Base-by-base conservation (phyloP, 805 yeast genomes). In the Candida wancherniae region DNA sequence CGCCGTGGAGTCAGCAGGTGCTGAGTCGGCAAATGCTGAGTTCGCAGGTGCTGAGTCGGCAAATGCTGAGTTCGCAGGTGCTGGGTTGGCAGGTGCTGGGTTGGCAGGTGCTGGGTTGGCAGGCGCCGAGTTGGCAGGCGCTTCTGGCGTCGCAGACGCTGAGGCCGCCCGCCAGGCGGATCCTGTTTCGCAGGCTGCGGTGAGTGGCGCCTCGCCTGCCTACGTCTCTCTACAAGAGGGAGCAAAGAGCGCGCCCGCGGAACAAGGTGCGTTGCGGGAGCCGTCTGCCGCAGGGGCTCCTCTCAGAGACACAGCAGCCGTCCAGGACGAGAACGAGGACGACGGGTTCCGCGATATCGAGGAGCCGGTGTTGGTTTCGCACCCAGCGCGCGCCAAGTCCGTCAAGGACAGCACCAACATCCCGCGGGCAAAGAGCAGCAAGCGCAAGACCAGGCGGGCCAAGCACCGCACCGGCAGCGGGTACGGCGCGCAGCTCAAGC, bases 341-440 rank as follows among this genome's bases (percentile, higher is more conserved):
- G 63, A 59, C 19, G 64, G 61, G 10, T 63, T 38, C 39, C 58
- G 58, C 39, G 69, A 65, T 36, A 51, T 63, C 15, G 57, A 44
- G 10, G 65, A 57, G 15, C 65, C 67, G 5, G 53, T 48, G n/a
- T 36, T 61, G 22, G 50, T 57, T 3, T 42, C 51, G 18, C 44
- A 53, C 15, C 60, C 64, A 4, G 43, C 58, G 8, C 45, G 57
- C 29, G 61, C 47, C n/a, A 61, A 57, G 34, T 47, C 61, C 0
- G 63, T 58, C n/a, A 53, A 50, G 25, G 58, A 56, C 7, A 41
- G 57, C n/a, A 61, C 50, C 7, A 48, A 34, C 14, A 28, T 24
- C 18, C 44, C 33, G 5, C 33, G 15, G 2, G 31, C 29, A 10
- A 47, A 47, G 11, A 49, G 47, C 34, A 42, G 45, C 31, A 53